Percentiles rank a stretch among this genome's conserved stretches.
Conservation (phyloP, 1,139 yeast genomes). For the Suhomyces maxii region DNA sequence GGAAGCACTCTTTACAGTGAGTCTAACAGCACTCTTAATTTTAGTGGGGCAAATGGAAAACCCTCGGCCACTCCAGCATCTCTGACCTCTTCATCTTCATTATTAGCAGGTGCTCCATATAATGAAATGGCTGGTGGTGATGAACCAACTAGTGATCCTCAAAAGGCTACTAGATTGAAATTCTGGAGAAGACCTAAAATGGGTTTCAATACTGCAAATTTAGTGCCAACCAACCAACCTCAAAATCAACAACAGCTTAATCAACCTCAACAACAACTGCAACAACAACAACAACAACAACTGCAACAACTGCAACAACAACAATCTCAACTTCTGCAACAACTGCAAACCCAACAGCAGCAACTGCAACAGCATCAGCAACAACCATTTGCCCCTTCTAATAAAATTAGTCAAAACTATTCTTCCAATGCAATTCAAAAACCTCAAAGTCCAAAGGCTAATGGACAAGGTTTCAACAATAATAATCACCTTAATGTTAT, state of each 20-base stretch:
- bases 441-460: constrained; percentile 13
- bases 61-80: background rate
- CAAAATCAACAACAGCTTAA: constrained; percentile 1
- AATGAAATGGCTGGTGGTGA: constrained; percentile 13
- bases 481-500: constrained; percentile 9
- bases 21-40: constrained; percentile 7
- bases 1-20: constrained; percentile 10
- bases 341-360: background rate
- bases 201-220: constrained; percentile 16
- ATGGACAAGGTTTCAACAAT: background rate
- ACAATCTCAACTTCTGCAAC: background rate
- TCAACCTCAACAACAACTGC: constrained; percentile 2
- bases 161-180: constrained; percentile 47
- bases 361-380: constrained; percentile 5
- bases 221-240: constrained; percentile 9
- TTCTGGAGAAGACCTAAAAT: constrained; percentile 57
- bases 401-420: constrained; percentile 18
- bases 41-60: constrained; percentile 1
- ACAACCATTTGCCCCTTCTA: constrained; percentile 1
- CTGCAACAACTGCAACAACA: constrained; percentile 3
- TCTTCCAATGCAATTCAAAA: constrained; percentile 17
- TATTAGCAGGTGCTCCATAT: constrained; percentile 20
- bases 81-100: constrained; percentile 15
- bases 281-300: background rate
- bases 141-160: constrained; percentile 41